A percentile compares a stretch with the other conserved stretches of the same genome.
Evolutionary conservation across 345 rosid species (phyloP).

Genomic region (Sisymbrium altissimum): DNA sequence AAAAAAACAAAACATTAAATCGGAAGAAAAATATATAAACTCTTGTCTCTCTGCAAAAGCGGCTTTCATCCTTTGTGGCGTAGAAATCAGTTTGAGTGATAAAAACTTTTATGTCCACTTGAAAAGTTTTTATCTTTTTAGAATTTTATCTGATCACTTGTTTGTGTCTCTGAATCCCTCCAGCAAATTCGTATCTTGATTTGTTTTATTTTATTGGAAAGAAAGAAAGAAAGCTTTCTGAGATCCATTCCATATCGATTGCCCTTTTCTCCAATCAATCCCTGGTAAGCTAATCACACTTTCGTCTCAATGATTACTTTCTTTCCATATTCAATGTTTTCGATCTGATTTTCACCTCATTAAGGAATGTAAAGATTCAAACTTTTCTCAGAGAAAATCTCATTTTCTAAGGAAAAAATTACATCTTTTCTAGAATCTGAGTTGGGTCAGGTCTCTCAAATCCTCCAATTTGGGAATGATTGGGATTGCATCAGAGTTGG

Average conservation of each 20-base stretch:
- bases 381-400: neutral
- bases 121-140: slow-evolving; percentile 6
- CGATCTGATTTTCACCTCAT: neutral
- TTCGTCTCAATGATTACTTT: neutral
- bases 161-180: slow-evolving; percentile 29
- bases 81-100: slow-evolving; percentile 8
- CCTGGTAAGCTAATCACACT: slow-evolving; percentile 24
- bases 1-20: neutral
- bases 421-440: neutral
- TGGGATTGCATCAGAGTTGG: neutral
- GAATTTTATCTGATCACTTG: slow-evolving; percentile 24
- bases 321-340: neutral
- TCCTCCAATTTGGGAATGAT: neutral
- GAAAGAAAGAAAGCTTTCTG: neutral
- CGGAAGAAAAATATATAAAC: neutral
- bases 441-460: neutral
- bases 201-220: neutral
- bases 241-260: slow-evolving; percentile 22
- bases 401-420: neutral
- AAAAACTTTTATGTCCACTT: slow-evolving; percentile 28
- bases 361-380: slow-evolving; percentile 7
- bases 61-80: slow-evolving; percentile 13
- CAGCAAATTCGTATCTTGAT: slow-evolving; percentile 6
- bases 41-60: slow-evolving; percentile 10
- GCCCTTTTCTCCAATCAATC: neutral